These are phyloP conservation scores for Ganoderma boninense DNA, from an alignment of 1,284 basidiomycete genomes.

Conservation along the genomic window DNA sequence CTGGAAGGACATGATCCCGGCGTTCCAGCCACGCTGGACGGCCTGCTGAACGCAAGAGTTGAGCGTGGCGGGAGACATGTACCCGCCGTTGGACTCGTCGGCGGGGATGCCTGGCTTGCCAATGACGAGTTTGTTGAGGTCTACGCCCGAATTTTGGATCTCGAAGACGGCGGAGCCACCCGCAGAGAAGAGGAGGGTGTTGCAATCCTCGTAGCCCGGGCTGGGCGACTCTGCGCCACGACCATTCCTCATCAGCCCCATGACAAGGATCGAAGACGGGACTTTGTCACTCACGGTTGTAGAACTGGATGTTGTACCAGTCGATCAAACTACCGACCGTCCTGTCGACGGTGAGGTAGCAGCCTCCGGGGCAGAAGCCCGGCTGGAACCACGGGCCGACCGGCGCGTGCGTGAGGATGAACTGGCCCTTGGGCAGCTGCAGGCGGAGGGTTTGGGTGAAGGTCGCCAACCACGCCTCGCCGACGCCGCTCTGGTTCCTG, in stretches of 20 bases:
- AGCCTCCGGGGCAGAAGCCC: conserved; percentile 25
- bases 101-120: conserved; percentile 63
- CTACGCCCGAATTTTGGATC: conserved; percentile 64
- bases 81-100: conserved; percentile 64
- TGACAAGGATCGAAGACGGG: background rate
- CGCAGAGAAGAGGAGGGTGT: conserved; percentile 58
- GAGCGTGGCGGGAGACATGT: conserved; percentile 58
- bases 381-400: conserved; percentile 26
- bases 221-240: conserved; percentile 52
- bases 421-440: conserved; percentile 44
- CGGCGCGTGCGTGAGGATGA: conserved; percentile 46
- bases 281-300: conserved; percentile 58
- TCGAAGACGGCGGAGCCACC: conserved; percentile 61
- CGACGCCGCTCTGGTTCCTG: conserved; percentile 41
- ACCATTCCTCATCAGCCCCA: background rate
- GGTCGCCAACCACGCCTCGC: conserved; percentile 51
- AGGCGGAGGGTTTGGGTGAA: conserved; percentile 50
- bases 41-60: conserved; percentile 64
- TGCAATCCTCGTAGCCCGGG: conserved; percentile 63
- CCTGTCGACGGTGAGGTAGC: conserved; percentile 31
- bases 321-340: conserved; percentile 27
- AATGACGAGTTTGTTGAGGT: conserved; percentile 59
- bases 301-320: conserved; percentile 54
- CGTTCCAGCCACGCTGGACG: conserved; percentile 65
- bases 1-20: conserved; percentile 52